Conservation (phyloP, 768 basidiomycete genomes). For the Russula compacta region DNA sequence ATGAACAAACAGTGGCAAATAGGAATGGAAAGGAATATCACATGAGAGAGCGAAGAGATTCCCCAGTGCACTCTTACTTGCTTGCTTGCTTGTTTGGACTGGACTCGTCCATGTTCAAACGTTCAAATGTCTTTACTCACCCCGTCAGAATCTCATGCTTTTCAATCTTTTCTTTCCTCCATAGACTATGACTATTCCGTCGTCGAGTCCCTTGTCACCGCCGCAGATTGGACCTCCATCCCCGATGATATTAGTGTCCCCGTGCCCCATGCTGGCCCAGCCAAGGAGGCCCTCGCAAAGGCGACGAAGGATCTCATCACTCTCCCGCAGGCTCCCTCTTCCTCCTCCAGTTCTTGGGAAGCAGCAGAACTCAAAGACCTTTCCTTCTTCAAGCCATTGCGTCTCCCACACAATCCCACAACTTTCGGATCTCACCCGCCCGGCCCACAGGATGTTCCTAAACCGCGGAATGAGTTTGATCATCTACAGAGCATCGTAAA, state of each 20-base stretch:
- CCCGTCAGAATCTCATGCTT: conserved; percentile 21
- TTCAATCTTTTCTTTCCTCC: conserved; percentile 20
- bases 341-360: conserved; percentile 22
- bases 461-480: conserved; percentile 9
- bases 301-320: conserved; percentile 82
- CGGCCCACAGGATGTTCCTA: neutral
- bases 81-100: neutral
- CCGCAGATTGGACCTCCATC: conserved; percentile 21
- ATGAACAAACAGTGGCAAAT: conserved; percentile 3
- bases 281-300: conserved; percentile 59
- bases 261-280: conserved; percentile 32
- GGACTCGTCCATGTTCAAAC: conserved; percentile 14
- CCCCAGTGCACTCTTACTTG: too few relatives aligned
- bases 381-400: conserved; percentile 19
- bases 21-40: conserved; percentile 9
- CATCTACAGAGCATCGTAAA: conserved; percentile 9
- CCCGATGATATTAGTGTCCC: conserved; percentile 34
- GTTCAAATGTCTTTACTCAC: conserved; percentile 18
- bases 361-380: conserved; percentile 29
- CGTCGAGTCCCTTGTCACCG: conserved; percentile 17
- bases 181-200: conserved; percentile 20
- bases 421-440: conserved; percentile 10
- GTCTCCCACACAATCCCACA: neutral
- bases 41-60: neutral
- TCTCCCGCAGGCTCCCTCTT: conserved; percentile 33